Evolutionary conservation across 1,284 basidiomycete genomes (phyloP).

Genomic region (Rhizoctonia solani): DNA sequence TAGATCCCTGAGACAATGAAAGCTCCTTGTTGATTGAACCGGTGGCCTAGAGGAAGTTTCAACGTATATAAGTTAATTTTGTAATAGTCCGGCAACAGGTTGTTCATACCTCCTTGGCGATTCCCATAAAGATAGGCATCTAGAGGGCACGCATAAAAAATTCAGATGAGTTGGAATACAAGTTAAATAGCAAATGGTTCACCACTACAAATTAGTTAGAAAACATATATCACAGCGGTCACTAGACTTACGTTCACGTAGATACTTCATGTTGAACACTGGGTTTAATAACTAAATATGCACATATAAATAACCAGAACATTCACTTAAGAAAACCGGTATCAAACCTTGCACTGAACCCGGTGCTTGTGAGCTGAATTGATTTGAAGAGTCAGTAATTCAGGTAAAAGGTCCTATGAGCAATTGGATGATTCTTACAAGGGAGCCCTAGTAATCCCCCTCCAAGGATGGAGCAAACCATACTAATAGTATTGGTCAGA

Average conservation of each 20-base stretch:
- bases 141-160: no score
- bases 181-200: neutral
- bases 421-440: neutral
- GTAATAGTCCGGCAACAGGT: no score
- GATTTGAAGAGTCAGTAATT: neutral
- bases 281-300: slow-evolving; percentile 58
- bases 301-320: slow-evolving; percentile 12
- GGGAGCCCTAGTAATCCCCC: slow-evolving; percentile 46
- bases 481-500: neutral
- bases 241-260: slow-evolving; percentile 45
- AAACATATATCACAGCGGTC: neutral
- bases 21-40: slow-evolving; percentile 22
- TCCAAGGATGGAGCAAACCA: slow-evolving; percentile 43
- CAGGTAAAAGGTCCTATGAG: neutral
- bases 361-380: slow-evolving; percentile 16
- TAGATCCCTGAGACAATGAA: slow-evolving; percentile 40
- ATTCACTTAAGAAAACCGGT: slow-evolving; percentile 54
- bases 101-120: slow-evolving; percentile 54
- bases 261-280: slow-evolving; percentile 54
- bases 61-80: slow-evolving; percentile 40
- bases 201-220: slow-evolving; percentile 11
- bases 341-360: slow-evolving; percentile 19
- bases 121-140: slow-evolving; percentile 52
- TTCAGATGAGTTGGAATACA: neutral
- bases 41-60: slow-evolving; percentile 41